Evolutionary conservation across 192 early-diverging fungal species (phyloP).

Genomic region (Jimgerdemannia lactiflua): DNA sequence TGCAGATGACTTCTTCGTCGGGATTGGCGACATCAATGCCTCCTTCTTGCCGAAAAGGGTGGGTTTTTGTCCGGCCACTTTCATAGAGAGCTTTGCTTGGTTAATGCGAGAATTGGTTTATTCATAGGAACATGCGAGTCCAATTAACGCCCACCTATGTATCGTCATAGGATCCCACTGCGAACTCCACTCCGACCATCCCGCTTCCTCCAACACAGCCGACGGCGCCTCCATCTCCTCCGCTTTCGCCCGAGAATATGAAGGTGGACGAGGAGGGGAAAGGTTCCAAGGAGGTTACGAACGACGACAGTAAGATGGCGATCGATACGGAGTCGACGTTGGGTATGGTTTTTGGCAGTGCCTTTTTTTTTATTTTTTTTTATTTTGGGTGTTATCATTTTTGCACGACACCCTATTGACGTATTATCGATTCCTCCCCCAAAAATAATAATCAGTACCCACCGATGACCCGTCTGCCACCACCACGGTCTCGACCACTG

Average conservation of each 20-base stretch:
- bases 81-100: too few species aligned
- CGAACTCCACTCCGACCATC: neutral
- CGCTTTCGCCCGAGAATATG: neutral
- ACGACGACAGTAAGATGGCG: neutral
- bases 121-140: too few species aligned
- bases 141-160: neutral
- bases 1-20: constrained; percentile 89
- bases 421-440: too few species aligned
- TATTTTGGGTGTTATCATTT: too few species aligned
- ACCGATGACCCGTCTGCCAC: too few species aligned
- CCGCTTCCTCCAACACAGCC: constrained; percentile 7
- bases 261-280: neutral
- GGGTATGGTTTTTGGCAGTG: neutral
- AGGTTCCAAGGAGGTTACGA: neutral
- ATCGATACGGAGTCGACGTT: neutral
- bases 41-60: constrained; percentile 50
- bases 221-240: neutral
- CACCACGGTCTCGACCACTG: too few species aligned
- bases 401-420: too few species aligned
- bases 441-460: too few species aligned
- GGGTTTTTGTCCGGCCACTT: neutral
- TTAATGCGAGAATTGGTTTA: too few species aligned
- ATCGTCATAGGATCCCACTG: neutral
- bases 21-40: constrained; percentile 97
- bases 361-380: too few species aligned